phyloP scores from a whole-genome alignment of 176 grass and related monocot species.

The Ensete ventricosum region DNA sequence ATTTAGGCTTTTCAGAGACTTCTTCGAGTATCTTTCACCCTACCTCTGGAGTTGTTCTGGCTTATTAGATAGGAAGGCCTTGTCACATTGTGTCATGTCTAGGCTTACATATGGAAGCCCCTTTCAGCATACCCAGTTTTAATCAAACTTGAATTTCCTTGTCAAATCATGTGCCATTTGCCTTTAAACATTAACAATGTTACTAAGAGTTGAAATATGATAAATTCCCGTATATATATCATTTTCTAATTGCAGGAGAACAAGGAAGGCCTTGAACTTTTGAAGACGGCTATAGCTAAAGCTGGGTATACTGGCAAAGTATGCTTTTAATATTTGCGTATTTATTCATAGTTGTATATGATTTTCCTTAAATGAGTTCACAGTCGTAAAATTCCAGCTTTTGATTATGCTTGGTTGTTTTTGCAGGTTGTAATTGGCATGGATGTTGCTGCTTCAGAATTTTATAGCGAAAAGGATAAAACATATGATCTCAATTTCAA shows the following conservation, averaged over 20 bases:
- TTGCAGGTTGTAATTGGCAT: slow-evolving; percentile 90
- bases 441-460: slow-evolving; percentile 98
- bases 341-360: not conserved
- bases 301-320: slow-evolving; percentile 96
- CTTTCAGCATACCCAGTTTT: too few relatives aligned
- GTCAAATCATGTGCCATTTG: too few relatives aligned
- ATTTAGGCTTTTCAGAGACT: too few relatives aligned
- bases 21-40: too few relatives aligned
- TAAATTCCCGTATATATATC: too few relatives aligned
- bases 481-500: slow-evolving; percentile 98
- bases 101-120: too few relatives aligned
- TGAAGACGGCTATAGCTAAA: slow-evolving; percentile 83
- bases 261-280: slow-evolving; percentile 89
- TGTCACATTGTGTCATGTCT: too few relatives aligned
- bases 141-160: too few relatives aligned
- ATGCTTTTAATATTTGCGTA: slow-evolving; percentile 8
- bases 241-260: slow-evolving; percentile 50
- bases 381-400: not conserved
- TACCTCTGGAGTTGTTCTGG: too few relatives aligned
- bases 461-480: slow-evolving; percentile 77
- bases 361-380: not conserved
- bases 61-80: too few relatives aligned
- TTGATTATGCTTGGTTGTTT: not conserved
- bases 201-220: too few relatives aligned
- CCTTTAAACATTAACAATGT: too few relatives aligned